These are phyloP conservation scores for Microstegium vimineum DNA, from an alignment of 176 grass and related monocot genomes.

Conservation along the genomic window DNA sequence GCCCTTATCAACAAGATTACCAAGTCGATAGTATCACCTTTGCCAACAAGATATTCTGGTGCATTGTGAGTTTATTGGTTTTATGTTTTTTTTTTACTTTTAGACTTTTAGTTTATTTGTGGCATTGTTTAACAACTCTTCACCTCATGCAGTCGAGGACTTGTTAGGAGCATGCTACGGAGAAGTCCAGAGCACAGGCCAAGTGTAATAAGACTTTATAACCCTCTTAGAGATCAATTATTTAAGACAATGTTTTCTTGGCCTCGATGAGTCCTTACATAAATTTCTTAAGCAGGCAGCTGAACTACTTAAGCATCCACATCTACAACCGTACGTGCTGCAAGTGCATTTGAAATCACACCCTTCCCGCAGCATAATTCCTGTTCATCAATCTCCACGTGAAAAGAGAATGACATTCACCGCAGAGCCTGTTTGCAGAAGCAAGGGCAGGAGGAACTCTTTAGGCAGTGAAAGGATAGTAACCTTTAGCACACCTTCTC, in stretches of 20 bases:
- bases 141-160: constrained; percentile 56
- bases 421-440: constrained; percentile 31
- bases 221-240: neutral
- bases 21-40: constrained; percentile 75
- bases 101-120: neutral
- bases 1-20: constrained; percentile 82
- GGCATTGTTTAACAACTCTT: constrained; percentile 12
- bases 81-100: neutral
- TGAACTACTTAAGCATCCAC: constrained; percentile 72
- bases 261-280: neutral
- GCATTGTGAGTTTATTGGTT: constrained; percentile 58
- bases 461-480: constrained; percentile 53
- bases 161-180: constrained; percentile 78
- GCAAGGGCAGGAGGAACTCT: constrained; percentile 46
- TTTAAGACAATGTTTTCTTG: neutral
- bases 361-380: constrained; percentile 28
- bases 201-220: constrained; percentile 52
- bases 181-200: constrained; percentile 82
- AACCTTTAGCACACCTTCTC: constrained; percentile 34
- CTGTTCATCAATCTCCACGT: constrained; percentile 24
- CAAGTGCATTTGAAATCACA: constrained; percentile 75
- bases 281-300: constrained; percentile 49
- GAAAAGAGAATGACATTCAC: constrained; percentile 51
- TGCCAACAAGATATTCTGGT: constrained; percentile 72
- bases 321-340: constrained; percentile 65